Percentiles rank a stretch among this genome's conserved stretches.
Evolutionary conservation across 345 rosid genomes (phyloP).

Genomic region (Eucalyptus tenuipes): DNA sequence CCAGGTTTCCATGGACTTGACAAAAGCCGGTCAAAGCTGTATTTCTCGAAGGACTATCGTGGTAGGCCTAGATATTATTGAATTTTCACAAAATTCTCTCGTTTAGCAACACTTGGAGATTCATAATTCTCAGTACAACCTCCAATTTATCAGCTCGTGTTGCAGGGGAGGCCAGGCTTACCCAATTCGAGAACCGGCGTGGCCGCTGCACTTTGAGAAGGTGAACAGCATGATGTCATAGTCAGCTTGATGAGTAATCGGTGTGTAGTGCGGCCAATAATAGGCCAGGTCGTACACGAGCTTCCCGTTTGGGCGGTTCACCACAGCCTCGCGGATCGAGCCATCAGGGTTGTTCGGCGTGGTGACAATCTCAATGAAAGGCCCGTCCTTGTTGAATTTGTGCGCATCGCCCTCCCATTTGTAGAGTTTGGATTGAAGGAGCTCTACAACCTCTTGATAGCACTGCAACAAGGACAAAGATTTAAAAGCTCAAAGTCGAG

Average conservation of each 20-base stretch:
- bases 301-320: constrained; percentile 46
- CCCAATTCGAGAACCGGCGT: constrained; percentile 96
- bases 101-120: background rate
- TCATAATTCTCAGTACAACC: background rate
- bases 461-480: constrained; percentile 19
- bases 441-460: constrained; percentile 42
- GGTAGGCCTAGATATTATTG: background rate
- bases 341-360: constrained; percentile 93
- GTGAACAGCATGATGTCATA: constrained; percentile 83
- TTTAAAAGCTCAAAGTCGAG: background rate
- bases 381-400: constrained; percentile 37
- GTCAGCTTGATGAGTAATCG: constrained; percentile 51
- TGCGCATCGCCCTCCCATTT: constrained; percentile 85
- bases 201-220: constrained; percentile 84
- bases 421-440: constrained; percentile 49
- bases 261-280: constrained; percentile 84
- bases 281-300: constrained; percentile 77
- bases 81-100: background rate
- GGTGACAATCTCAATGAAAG: constrained; percentile 59
- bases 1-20: background rate
- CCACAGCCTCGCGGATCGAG: constrained; percentile 45
- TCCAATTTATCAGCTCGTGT: background rate
- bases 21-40: background rate
- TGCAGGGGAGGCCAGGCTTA: constrained; percentile 1
- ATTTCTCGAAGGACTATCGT: background rate